Evolutionary conservation across 257 asterid species (phyloP), one percentile per base, ranked within the genome.

Genomic region (Solanum tacnaense): DNA sequence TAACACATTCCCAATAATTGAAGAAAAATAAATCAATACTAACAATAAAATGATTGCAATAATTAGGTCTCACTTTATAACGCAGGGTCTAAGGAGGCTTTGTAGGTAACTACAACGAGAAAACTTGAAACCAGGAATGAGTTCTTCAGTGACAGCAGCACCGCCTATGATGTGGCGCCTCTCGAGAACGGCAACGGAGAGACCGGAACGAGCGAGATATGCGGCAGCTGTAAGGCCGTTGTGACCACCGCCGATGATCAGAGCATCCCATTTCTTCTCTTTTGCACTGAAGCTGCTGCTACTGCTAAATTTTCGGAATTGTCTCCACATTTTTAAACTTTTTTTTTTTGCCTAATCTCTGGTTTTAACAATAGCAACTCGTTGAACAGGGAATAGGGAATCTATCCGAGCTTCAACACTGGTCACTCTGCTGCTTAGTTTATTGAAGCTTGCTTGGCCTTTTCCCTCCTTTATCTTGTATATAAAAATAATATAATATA

Each of bases 41-140:
- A 27, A 13, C 67, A 46, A 27, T 76, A 46, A 12, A 81, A 81
- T 81, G 20, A 81, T 81, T 27, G 65, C 32, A 29, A 18, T 46
- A 46, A 18, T 27, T 49, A 46, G 27, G 41, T 81, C 85, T 82
- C 29, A 94, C 99, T 92, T 91, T 70, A 96, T 94, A 52, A 94
- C 90, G 29, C 92, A 85, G 72, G 99, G 99, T 84, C 98, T 98
- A 83, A 96, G 98, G 81, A 96, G 98, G 91, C 99, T 96, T 91
- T 95, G 99, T 88, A 96, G 97, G 91, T 96, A 96, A 92, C 99
- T 96, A 71, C 98, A 96, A 84, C 99, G 97, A 83, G 98, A 96
- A 87, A 96, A 96, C 93, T 94, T 96, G 93, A 95, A 96, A 21
- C 98, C 99, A 4, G 99, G 98, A 84, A 96, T 72, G 84, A 96